phyloP scores from a whole-genome alignment of 768 basidiomycete genomes.

The Trametes gibbosa region DNA sequence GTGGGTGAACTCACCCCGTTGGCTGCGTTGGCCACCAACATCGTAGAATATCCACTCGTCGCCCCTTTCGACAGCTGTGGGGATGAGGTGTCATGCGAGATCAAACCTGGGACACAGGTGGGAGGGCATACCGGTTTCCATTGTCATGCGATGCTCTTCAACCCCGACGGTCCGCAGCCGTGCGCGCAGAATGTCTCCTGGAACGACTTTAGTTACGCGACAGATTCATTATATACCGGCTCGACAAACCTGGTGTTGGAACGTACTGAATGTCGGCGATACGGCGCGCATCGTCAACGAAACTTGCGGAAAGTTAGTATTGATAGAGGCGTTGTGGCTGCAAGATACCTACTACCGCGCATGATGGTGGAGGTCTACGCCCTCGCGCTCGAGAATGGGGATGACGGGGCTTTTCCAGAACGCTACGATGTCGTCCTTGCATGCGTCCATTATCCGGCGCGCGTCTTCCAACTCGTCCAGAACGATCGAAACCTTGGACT shows the following conservation, averaged over 20 bases:
- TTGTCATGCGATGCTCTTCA: constrained; percentile 53
- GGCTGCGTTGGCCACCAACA: constrained; percentile 54
- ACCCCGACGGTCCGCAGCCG: constrained; percentile 59
- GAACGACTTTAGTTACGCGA: not conserved
- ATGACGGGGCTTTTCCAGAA: constrained; percentile 5
- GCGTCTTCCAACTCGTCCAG: constrained; percentile 39
- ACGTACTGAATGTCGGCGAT: constrained; percentile 48
- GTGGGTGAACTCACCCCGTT: constrained; percentile 41
- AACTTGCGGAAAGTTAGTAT: constrained; percentile 35
- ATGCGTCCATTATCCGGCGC: constrained; percentile 45
- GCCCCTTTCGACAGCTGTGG: constrained; percentile 14
- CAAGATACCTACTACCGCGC: constrained; percentile 10
- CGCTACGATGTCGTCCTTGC: constrained; percentile 32
- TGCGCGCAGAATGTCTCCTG: constrained; percentile 60
- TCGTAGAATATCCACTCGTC: constrained; percentile 60
- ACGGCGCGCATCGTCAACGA: constrained; percentile 50
- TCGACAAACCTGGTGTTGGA: constrained; percentile 46
- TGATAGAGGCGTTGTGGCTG: not conserved
- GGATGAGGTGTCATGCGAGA: not conserved
- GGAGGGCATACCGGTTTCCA: constrained; percentile 37
- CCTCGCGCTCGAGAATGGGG: constrained; percentile 2
- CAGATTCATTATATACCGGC: too few relatives aligned
- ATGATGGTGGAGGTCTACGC: constrained; percentile 15
- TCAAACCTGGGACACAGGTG: not conserved
- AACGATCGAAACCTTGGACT: not conserved